Evolutionary conservation across 2,329 filamentous ascomycete species (phyloP).

Genomic region (Stenocarpella maydis): DNA sequence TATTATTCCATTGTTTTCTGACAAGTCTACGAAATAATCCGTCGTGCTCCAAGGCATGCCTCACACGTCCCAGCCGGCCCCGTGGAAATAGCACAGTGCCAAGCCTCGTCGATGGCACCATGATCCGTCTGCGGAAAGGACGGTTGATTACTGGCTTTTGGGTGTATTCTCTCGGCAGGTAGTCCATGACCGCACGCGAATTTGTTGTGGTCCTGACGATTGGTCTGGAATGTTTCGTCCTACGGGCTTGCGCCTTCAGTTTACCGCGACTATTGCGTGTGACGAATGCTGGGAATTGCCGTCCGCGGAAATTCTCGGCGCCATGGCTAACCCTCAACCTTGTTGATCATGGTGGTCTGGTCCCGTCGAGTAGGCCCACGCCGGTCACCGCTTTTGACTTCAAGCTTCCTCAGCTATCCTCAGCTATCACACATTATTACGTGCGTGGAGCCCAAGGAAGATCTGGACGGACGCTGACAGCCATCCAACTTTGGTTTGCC

Average conservation of each 20-base stretch:
- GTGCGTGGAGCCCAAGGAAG: conserved; percentile 9
- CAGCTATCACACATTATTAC: conserved; percentile 11
- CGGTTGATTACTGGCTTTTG: neutral
- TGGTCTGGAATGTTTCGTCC: neutral
- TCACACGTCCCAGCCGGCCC: neutral
- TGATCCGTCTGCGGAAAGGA: neutral
- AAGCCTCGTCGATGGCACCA: neutral
- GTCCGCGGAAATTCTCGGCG: conserved; percentile 12
- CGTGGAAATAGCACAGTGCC: neutral
- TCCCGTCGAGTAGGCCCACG: neutral
- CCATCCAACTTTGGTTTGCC: neutral
- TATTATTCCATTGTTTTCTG: neutral
- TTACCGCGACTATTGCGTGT: too few relatives aligned
- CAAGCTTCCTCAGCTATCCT: neutral
- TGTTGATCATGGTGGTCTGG: neutral
- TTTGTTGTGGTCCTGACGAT: neutral
- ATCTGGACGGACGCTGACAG: conserved; percentile 10
- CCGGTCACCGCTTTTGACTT: neutral
- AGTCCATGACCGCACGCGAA: neutral
- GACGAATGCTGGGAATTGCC: neutral
- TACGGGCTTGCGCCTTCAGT: neutral
- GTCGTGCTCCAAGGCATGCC: too few relatives aligned
- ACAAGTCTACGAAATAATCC: too few relatives aligned
- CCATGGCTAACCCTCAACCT: conserved; percentile 3
- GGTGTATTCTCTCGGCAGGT: neutral